Base-by-base conservation (phyloP, 805 yeast species). In the Yarrowia alimentaria region DNA sequence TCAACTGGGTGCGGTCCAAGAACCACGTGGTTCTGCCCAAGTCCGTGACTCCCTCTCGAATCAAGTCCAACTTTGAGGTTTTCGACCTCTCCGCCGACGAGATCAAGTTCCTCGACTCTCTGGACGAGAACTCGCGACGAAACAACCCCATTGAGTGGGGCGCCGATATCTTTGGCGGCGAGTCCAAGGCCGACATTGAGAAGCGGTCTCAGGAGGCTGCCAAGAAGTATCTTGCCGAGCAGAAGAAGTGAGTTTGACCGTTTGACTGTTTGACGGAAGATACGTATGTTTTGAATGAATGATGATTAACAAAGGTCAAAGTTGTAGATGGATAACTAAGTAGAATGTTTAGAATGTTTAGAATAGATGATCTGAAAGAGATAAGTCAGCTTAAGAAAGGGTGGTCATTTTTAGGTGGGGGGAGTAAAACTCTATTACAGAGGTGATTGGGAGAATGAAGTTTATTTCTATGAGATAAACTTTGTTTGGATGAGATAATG, bases 1-100 rank as follows among this genome's bases (percentile, higher is more conserved):
- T 85, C 55, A 78, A 88, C 71, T 85, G 90, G 91, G 82, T 88
- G 35, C 79, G 88, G 22, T 89, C 83, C 67, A 77, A 86, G 68
- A 77, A 77, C 50, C 61, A 83, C 55, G 82, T 83, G 32, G 78
- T 83, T 53, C 83, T 85, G 68, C 94, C 94, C 66, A 85, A 85
- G 69, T 81, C 89, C 7, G 81, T 81, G 61, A 76, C 81, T 62
- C 76, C 77, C 60, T 78, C 74, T 52, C 76, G 94, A 69, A 71
- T 85, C 58, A 54, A 69, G 48, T 73, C 71, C 57, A 85, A 85
- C 70, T 72, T 85, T 66, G 58, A 69, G 30, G 75, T 75, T 55
- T 71, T 80, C 53, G 73, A 77, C 49, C 72, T 86, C 11, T 58
- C 73, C 6, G 55, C 60, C 10, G 72, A 68, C 33, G 79, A 72